These are phyloP conservation scores for Salix suchowensis DNA, from an alignment of 345 rosid genomes.

Conservation along the genomic window DNA sequence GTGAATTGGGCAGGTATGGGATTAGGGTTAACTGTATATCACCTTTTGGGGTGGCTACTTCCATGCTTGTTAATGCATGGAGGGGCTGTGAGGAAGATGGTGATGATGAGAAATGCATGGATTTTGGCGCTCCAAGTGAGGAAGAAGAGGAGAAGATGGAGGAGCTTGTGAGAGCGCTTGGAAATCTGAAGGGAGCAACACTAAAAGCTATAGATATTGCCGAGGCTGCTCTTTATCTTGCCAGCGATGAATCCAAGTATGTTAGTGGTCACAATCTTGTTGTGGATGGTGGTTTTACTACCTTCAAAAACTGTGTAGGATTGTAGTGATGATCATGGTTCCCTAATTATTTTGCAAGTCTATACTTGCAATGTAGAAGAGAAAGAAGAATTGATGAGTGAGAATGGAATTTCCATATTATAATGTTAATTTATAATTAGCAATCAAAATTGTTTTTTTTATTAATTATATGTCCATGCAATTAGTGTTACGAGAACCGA, in stretches of 20 bases:
- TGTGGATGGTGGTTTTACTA: constrained; percentile 15
- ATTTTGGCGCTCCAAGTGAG: background rate
- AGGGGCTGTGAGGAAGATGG: background rate
- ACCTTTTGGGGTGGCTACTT: background rate
- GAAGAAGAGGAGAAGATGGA: background rate
- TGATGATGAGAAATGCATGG: background rate
- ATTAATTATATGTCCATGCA: background rate
- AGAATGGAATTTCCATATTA: too few relatives aligned
- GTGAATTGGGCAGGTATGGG: background rate
- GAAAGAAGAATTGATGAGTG: too few relatives aligned
- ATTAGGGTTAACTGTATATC: constrained; percentile 9
- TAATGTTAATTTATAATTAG: too few relatives aligned
- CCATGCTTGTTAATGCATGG: background rate
- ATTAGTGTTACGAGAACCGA: too few relatives aligned
- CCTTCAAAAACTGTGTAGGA: background rate
- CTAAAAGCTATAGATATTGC: constrained; percentile 8
- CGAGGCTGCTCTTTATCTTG: constrained; percentile 13
- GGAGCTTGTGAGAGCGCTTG: background rate
- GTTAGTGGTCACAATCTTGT: constrained; percentile 11
- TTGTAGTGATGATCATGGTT: background rate
- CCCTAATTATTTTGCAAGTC: too few relatives aligned
- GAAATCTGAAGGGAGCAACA: constrained; percentile 6
- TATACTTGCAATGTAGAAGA: too few relatives aligned
- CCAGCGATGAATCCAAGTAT: constrained; percentile 14
- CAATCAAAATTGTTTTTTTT: too few relatives aligned